phyloP scores from a whole-genome alignment of 768 basidiomycete species.

The Hemileccinum rubropunctum region DNA sequence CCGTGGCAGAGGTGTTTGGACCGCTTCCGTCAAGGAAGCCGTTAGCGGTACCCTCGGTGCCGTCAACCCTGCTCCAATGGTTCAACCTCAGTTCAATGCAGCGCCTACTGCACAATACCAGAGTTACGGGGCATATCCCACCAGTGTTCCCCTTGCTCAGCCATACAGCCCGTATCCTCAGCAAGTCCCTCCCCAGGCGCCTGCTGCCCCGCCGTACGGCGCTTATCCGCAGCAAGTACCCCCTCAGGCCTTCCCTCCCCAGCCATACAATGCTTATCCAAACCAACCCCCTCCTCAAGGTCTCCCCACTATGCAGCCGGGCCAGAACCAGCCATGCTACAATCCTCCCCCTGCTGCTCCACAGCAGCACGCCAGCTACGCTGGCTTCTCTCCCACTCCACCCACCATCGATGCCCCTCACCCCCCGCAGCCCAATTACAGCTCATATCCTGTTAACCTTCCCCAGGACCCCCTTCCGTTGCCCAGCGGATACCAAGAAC shows the following conservation, averaged over 20 bases:
- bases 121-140: conserved; percentile 2
- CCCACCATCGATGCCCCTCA: not conserved
- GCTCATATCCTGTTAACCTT: conserved; percentile 8
- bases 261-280: not conserved
- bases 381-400: conserved; percentile 4
- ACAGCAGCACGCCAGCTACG: conserved; percentile 2
- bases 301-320: not conserved
- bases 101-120: conserved; percentile 6
- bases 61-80: conserved; percentile 1
- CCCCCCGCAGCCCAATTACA: conserved; percentile 19
- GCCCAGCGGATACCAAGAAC: conserved; percentile 11
- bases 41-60: not conserved
- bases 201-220: not conserved
- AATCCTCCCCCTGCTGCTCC: not conserved
- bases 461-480: conserved; percentile 10
- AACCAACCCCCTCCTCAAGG: not conserved
- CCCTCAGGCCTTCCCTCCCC: not conserved
- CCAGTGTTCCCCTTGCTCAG: conserved; percentile 1
- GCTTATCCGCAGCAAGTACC: conserved; percentile 4
- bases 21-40: conserved; percentile 20
- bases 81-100: conserved; percentile 8
- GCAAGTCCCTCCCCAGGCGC: conserved; percentile 3
- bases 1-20: conserved; percentile 26
- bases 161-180: conserved; percentile 7
- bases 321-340: conserved; percentile 4